Evolutionary conservation across 2,329 filamentous ascomycete genomes (phyloP), one percentile per base, ranked within the genome.

Genomic region (Pseudocercospora eumusae): DNA sequence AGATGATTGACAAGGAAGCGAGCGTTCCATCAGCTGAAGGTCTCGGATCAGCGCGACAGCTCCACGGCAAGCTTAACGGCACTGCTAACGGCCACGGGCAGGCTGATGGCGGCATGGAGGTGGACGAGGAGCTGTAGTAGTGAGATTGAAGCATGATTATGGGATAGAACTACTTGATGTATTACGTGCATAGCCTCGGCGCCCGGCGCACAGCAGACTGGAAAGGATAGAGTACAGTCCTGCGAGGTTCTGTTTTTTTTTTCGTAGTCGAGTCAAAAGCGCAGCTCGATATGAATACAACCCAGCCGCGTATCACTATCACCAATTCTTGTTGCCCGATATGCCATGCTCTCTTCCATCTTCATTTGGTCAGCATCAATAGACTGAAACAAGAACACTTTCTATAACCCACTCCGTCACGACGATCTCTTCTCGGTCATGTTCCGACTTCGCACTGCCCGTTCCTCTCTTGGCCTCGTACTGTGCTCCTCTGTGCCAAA

Each of bases 1-100:
- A 98, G 78, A 97, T 99, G 93, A 98, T 99, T 73, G 95, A 98
- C 81, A 98, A 98, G 81, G 95, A 99, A 78, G 95, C 95, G 3
- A 95, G 92, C 4, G 91, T 96, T 78, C 91, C 93, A 20, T 88
- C 86, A 76, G 88, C 88, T 78, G 60, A 77, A 70, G 73, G 80
- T 25, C 25, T 66, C 20, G 65, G 61, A 15, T 63, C 52, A 42
- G 61, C 56, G 45, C 57, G 62, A 45, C 45, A 44, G 20, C 9
- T 60, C 47, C 66, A 64, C 21, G 64, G 61, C 23, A 67, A 64
- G 36, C 58, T 44, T 11, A 60, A 57, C 31, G 64, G 52, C 25
- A 45, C 52, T 4, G 54, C 57, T 7, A 67, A 67, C 15, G 63
- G 60, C 7, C 58, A 61, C 40, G 63, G 45, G 0, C 62, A 63